Conservation (phyloP, 441 rosid species). For the Biscutella auriculata region DNA sequence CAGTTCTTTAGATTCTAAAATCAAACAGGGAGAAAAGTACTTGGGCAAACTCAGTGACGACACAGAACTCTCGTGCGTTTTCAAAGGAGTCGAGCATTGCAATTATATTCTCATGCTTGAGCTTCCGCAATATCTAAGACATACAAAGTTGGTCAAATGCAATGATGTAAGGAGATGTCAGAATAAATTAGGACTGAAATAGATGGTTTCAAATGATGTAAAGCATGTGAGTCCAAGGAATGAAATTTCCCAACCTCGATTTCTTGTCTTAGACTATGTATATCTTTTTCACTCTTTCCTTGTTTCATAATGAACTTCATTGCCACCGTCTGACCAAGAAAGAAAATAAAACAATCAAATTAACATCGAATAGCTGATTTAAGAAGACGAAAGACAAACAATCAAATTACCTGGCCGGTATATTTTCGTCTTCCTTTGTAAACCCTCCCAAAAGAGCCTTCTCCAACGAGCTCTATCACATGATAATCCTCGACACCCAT, state of each 20-base stretch:
- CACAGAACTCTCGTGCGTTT: slow-evolving; percentile 89
- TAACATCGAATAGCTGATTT: background rate
- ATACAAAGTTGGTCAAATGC: slow-evolving; percentile 1
- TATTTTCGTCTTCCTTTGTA: slow-evolving; percentile 81
- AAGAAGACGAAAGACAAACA: too few relatives aligned
- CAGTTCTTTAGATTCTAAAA: background rate
- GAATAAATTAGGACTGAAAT: background rate
- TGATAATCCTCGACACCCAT: slow-evolving; percentile 89
- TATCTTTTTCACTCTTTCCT: slow-evolving; percentile 88
- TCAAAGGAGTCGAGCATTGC: slow-evolving; percentile 96
- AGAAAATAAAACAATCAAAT: background rate
- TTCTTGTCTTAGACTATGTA: slow-evolving; percentile 85
- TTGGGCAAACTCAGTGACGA: slow-evolving; percentile 95
- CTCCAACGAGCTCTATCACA: slow-evolving; percentile 91
- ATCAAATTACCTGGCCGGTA: slow-evolving; percentile 92
- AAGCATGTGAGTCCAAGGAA: background rate
- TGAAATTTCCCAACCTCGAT: slow-evolving; percentile 50
- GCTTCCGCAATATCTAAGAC: slow-evolving; percentile 79
- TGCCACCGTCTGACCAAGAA: slow-evolving; percentile 74
- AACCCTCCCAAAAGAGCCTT: slow-evolving; percentile 93
- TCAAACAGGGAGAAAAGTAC: slow-evolving; percentile 26
- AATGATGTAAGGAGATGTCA: background rate
- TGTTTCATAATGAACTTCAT: slow-evolving; percentile 96
- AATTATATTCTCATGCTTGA: slow-evolving; percentile 92
- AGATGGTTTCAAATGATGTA: too few relatives aligned